A percentile compares a stretch with the other conserved stretches of the same genome.
Evolutionary conservation across 441 rosid species (phyloP).

Genomic region (Pelargonium australe): DNA sequence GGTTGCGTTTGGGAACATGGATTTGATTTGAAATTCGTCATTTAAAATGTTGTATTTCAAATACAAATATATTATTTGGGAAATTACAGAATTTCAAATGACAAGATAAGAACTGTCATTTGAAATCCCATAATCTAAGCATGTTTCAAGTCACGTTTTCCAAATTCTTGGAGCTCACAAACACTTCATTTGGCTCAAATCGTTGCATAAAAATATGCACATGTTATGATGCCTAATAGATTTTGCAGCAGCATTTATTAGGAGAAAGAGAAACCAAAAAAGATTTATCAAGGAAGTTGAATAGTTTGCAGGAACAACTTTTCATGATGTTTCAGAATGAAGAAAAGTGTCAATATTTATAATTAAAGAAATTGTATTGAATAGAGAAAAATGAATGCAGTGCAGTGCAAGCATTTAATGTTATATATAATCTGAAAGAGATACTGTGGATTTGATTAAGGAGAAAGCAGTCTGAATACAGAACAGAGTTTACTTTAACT

Average conservation of each 20-base stretch:
- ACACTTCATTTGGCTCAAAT: too few species aligned
- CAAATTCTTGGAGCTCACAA: too few species aligned
- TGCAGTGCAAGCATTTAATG: neutral
- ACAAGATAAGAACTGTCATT: too few species aligned
- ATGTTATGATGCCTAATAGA: neutral
- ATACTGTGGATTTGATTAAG: neutral
- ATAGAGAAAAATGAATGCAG: neutral
- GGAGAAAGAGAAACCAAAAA: neutral
- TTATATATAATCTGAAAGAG: neutral
- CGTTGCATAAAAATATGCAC: neutral
- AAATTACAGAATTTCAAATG: too few species aligned
- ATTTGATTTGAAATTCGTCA: too few species aligned
- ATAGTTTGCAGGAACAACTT: conserved; percentile 1
- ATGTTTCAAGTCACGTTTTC: too few species aligned
- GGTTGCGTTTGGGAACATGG: too few species aligned
- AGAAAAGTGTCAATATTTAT: neutral
- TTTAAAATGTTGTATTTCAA: too few species aligned
- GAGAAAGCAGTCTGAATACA: neutral
- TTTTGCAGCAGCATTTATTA: neutral
- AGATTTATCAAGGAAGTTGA: neutral
- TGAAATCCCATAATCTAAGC: too few species aligned
- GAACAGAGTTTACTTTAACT: neutral
- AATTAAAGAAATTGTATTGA: neutral
- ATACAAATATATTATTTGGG: too few species aligned
- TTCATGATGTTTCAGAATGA: neutral